phyloP scores from a whole-genome alignment of 257 asterid species.

The Solanum dulcamara region DNA sequence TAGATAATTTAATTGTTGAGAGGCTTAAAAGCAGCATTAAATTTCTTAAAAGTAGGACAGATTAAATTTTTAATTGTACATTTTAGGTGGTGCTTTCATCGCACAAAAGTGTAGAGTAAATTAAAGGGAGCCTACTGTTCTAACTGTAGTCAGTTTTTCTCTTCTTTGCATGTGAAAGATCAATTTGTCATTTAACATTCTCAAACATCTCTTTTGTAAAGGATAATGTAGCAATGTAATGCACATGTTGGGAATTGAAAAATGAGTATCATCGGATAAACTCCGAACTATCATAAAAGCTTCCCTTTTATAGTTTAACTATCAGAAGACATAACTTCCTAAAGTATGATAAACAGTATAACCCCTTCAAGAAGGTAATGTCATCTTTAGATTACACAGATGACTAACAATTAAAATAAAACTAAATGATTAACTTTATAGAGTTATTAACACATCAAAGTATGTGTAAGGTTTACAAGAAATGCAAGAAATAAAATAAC shows the following conservation, averaged over 20 bases:
- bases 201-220: background rate
- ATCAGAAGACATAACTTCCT: background rate
- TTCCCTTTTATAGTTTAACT: background rate
- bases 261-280: background rate
- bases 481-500: background rate
- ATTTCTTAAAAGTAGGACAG: background rate
- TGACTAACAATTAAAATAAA: background rate
- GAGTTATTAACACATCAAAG: background rate
- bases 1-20: background rate
- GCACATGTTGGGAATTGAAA: background rate
- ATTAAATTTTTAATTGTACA: background rate
- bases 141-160: background rate
- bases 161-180: background rate
- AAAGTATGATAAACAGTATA: background rate
- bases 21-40: background rate
- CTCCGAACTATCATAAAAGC: background rate
- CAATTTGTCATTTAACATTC: background rate
- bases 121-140: background rate
- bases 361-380: background rate
- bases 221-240: background rate
- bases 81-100: background rate
- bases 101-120: background rate
- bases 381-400: background rate
- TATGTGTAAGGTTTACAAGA: background rate
- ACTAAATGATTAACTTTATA: background rate